Evolutionary conservation across 441 rosid genomes (phyloP), one percentile per base, ranked within the genome.

Genomic region (Bruguiera hainesii): DNA sequence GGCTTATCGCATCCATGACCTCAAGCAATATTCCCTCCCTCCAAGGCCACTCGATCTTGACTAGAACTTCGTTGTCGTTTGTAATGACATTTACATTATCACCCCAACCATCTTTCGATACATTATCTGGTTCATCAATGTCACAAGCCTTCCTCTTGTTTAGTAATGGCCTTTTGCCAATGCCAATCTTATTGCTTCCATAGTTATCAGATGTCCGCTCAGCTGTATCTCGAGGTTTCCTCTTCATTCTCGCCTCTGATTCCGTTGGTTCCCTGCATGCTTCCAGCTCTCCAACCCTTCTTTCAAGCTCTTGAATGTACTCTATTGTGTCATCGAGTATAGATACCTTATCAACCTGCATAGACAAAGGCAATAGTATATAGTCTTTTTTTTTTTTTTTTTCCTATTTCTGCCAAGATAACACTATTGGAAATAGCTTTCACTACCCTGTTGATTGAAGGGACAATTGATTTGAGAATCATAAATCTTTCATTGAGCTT

Each of bases 1-100:
- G 78, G 79, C 85, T 83, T 25, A 79, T 71, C 9, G 76, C 88
- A 70, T 82, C 92, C 83, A 95, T 80, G 57, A 92, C 81, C 82
- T 90, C 91, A 1, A 92, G 86, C 79, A 95, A 75, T 55, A 90
- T 69, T 30, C 97, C 95, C 68, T 95, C 98, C 76, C 84, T 84
- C 95, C 89, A 95, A 18, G 80, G 75, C 75, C 98, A 90, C 69
- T 78, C 78, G 42, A 95, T 79, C 78, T 88, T 89, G 11, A 92
- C 86, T 62, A 78, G 56, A 71, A 86, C 87, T 59, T 85, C 86
- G 51, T 74, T 76, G 25, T 83, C 90, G 10, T 74, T 80, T 46
- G 77, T 67, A 71, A 73, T 72, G 35, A 95, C 84, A 15, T 72
- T 74, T 69, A 87, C 30, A 62, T 76, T 78, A 61, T 83, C 84